Conservation (phyloP, 768 basidiomycete genomes). For the Hypsizygus marmoreus region DNA sequence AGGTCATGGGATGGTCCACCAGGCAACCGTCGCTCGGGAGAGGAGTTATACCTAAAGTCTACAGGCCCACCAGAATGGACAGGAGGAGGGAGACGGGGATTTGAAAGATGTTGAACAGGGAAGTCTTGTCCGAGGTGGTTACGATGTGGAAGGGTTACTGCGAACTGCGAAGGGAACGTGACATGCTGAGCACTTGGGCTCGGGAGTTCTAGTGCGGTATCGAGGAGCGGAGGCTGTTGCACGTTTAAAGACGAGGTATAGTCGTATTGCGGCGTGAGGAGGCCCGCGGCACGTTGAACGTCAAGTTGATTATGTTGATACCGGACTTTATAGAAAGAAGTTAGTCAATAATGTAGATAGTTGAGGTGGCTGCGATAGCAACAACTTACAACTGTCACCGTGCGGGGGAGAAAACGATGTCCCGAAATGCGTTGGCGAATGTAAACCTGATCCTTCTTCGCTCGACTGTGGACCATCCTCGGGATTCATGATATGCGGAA, state of each 20-base stretch:
- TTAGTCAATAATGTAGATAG: constrained; percentile 37
- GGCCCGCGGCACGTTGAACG: constrained; percentile 48
- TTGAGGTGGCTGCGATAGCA: constrained; percentile 52
- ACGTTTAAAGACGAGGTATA: constrained; percentile 43
- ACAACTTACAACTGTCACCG: constrained; percentile 56
- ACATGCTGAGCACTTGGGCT: constrained; percentile 40
- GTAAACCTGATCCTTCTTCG: constrained; percentile 75
- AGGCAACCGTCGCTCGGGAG: constrained; percentile 48
- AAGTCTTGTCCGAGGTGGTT: constrained; percentile 49
- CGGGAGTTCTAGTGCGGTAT: constrained; percentile 45
- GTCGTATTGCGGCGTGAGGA: constrained; percentile 54
- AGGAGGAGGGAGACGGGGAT: constrained; percentile 43
- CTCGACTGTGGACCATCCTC: constrained; percentile 74
- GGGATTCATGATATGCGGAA: constrained; percentile 48
- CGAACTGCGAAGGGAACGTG: constrained; percentile 44
- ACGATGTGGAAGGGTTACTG: constrained; percentile 41
- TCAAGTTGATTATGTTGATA: constrained; percentile 51
- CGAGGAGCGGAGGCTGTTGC: constrained; percentile 52
- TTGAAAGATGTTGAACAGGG: constrained; percentile 39
- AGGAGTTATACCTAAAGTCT: constrained; percentile 39
- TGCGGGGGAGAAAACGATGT: constrained; percentile 46
- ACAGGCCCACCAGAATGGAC: constrained; percentile 33
- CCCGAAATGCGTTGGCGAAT: constrained; percentile 64
- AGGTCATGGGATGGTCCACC: constrained; percentile 48
- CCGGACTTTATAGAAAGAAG: constrained; percentile 67